Percentiles rank a stretch among this genome's conserved stretches.
Conservation (phyloP, 2,329 filamentous ascomycete species). For the Ophiocordyceps australis region DNA sequence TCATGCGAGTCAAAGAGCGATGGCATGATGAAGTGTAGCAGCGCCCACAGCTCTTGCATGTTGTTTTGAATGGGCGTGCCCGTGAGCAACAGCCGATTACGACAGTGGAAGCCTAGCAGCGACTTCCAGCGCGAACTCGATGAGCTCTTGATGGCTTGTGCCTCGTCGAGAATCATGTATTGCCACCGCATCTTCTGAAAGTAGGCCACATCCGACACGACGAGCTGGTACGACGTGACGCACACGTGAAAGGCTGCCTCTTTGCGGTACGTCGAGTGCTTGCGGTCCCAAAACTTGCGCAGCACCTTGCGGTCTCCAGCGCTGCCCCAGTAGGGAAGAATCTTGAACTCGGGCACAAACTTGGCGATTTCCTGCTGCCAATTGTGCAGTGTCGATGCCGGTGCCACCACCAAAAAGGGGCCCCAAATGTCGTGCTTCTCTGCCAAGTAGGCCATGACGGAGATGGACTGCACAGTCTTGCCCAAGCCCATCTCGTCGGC, state of each 20-base stretch:
- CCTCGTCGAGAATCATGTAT: constrained; percentile 99
- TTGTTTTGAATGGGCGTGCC: constrained; percentile 99
- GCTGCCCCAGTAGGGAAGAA: constrained; percentile 93
- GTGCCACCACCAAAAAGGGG: constrained; percentile 89
- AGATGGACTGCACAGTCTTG: constrained; percentile 97
- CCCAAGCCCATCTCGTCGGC: constrained; percentile 99
- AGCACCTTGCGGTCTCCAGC: constrained; percentile 88
- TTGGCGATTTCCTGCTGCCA: constrained; percentile 97
- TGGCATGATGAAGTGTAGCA: constrained; percentile 99
- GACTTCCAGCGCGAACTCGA: constrained; percentile 95
- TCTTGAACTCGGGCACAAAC: constrained; percentile 89
- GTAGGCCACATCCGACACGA: constrained; percentile 89
- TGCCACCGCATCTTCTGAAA: constrained; percentile 99
- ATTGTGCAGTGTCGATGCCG: constrained; percentile 91
- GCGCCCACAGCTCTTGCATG: constrained; percentile 97
- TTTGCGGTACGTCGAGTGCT: constrained; percentile 86
- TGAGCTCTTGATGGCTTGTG: constrained; percentile 97
- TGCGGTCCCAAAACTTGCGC: constrained; percentile 97
- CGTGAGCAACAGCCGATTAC: constrained; percentile 82
- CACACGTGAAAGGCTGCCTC: constrained; percentile 92
- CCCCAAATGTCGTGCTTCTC: constrained; percentile 98
- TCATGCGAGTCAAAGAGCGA: constrained; percentile 90
- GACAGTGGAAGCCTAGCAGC: constrained; percentile 81
- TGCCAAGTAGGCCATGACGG: constrained; percentile 95
- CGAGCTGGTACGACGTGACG: constrained; percentile 91